Percentiles rank a stretch among this genome's conserved stretches.
Evolutionary conservation across 2,329 filamentous ascomycete genomes (phyloP).

Genomic region (Lasiodiplodia hormozganensis): DNA sequence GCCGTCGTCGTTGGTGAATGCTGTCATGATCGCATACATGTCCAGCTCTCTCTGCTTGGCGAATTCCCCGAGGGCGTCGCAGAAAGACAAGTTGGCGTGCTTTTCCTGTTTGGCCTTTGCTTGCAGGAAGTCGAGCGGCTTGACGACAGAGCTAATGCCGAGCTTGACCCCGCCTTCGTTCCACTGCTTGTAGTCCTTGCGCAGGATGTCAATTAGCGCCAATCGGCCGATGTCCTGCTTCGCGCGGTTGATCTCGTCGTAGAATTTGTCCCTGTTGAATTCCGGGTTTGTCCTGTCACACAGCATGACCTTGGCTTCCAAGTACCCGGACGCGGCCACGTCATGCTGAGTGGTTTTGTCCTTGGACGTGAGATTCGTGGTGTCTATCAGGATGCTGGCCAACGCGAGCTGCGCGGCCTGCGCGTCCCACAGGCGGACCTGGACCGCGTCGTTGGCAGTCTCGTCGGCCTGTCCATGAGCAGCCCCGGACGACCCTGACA

Average conservation of each 20-base stretch:
- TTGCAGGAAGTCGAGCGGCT: conserved; percentile 67
- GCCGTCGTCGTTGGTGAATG: conserved; percentile 59
- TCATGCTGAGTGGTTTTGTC: conserved; percentile 72
- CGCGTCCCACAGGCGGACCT: conserved; percentile 56
- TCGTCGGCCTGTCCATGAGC: conserved; percentile 49
- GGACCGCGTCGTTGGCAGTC: conserved; percentile 43
- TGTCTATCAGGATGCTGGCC: conserved; percentile 77
- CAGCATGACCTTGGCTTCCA: conserved; percentile 62
- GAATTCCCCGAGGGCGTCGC: conserved; percentile 60
- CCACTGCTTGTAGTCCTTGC: conserved; percentile 90
- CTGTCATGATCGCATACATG: conserved; percentile 73
- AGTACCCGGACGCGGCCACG: conserved; percentile 61
- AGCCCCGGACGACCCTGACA: conserved; percentile 50
- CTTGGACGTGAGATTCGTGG: conserved; percentile 64
- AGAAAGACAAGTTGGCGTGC: conserved; percentile 50
- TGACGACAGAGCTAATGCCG: conserved; percentile 72
- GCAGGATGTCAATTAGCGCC: conserved; percentile 69
- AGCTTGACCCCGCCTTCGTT: conserved; percentile 58
- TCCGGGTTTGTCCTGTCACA: conserved; percentile 33
- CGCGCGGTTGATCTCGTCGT: conserved; percentile 64
- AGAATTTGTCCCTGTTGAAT: conserved; percentile 66
- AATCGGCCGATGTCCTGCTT: conserved; percentile 72
- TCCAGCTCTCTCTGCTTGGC: conserved; percentile 65
- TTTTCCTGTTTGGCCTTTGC: conserved; percentile 57
- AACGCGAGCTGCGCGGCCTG: conserved; percentile 72